Percentiles rank a stretch among this genome's conserved stretches.
These are phyloP conservation scores for Croton setiger DNA, from an alignment of 441 rosid species.

Conservation along the genomic window DNA sequence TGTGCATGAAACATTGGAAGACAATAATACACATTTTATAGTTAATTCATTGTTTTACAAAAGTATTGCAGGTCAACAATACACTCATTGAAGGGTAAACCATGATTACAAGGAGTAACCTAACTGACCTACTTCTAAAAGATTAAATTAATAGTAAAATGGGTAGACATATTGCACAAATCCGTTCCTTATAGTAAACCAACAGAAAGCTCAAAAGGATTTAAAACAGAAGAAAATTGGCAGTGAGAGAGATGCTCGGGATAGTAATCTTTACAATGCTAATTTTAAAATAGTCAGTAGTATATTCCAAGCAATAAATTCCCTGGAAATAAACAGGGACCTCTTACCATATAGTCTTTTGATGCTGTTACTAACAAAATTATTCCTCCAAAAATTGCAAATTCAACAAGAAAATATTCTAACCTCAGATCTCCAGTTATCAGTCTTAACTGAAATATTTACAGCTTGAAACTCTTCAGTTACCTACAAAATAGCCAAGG, in stretches of 20 bases:
- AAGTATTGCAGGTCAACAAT: neutral
- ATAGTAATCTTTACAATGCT: conserved; percentile 1
- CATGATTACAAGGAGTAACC: neutral
- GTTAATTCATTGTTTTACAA: neutral
- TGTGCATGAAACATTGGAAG: conserved; percentile 1
- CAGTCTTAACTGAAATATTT: conserved; percentile 81
- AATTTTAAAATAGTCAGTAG: neutral
- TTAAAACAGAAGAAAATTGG: neutral
- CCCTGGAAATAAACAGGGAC: neutral
- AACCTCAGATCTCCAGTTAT: conserved; percentile 81
- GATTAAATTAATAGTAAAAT: neutral
- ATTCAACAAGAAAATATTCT: conserved; percentile 25
- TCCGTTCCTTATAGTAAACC: neutral
- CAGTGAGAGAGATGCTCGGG: neutral
- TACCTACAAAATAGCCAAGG: conserved; percentile 46
- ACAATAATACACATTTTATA: neutral
- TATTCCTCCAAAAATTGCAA: conserved; percentile 16
- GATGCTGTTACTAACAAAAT: conserved; percentile 3
- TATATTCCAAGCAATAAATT: neutral
- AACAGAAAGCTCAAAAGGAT: neutral
- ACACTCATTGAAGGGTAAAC: neutral
- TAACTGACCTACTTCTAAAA: neutral
- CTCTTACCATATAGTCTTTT: neutral
- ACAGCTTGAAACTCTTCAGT: conserved; percentile 94
- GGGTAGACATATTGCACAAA: neutral